Evolutionary conservation across 441 rosid species (phyloP).

Genomic region (Geranium incanum): DNA sequence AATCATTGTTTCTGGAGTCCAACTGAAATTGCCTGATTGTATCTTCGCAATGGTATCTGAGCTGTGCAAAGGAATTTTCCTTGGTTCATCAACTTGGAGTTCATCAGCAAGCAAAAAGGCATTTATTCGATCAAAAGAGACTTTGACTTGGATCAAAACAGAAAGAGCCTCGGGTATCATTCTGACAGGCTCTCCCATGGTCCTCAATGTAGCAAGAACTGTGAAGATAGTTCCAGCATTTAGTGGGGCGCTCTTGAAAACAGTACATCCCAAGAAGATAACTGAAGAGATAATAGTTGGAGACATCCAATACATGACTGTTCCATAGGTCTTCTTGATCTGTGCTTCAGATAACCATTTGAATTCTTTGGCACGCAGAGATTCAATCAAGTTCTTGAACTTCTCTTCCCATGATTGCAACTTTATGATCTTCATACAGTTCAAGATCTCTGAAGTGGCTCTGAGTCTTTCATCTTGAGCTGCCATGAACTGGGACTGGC

Average conservation of each 20-base stretch:
- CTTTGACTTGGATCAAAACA: constrained; percentile 63
- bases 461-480: constrained; percentile 71
- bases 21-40: constrained; percentile 57
- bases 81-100: constrained; percentile 35
- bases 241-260: constrained; percentile 54
- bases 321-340: constrained; percentile 43
- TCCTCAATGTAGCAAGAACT: constrained; percentile 64
- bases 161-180: constrained; percentile 78
- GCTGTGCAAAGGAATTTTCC: constrained; percentile 19
- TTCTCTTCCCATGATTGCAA: constrained; percentile 87
- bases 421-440: constrained; percentile 82
- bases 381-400: constrained; percentile 57
- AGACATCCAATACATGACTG: constrained; percentile 63
- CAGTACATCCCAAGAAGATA: constrained; percentile 57
- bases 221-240: constrained; percentile 84
- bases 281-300: constrained; percentile 72
- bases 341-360: constrained; percentile 64
- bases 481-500: constrained; percentile 64
- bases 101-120: constrained; percentile 61
- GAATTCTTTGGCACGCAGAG: constrained; percentile 52
- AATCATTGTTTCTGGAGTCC: constrained; percentile 48
- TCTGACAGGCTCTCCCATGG: constrained; percentile 71
- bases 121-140: constrained; percentile 67
- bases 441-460: constrained; percentile 72
- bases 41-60: constrained; percentile 35